phyloP scores from a whole-genome alignment of 179 eudicot genomes.

The Sideroxylon spinosum region DNA sequence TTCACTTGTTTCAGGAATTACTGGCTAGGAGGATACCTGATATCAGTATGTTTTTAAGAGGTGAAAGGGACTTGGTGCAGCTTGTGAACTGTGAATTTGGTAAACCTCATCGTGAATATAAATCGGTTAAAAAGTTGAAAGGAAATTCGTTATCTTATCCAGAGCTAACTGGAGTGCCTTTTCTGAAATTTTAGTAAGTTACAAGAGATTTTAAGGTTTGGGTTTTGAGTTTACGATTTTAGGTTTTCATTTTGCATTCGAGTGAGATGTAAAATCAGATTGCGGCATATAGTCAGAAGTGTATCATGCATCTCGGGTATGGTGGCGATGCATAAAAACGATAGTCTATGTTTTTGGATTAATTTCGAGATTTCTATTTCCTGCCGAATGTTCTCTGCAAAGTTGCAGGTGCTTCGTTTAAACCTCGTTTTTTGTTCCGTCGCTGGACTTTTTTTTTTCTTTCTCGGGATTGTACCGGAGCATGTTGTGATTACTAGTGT shows the following conservation, averaged over 20 bases:
- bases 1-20: constrained; percentile 29
- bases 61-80: constrained; percentile 43
- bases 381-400: constrained; percentile 22
- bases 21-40: constrained; percentile 30
- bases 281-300: constrained; percentile 43
- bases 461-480: constrained; percentile 7
- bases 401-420: constrained; percentile 21
- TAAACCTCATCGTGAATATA: constrained; percentile 20
- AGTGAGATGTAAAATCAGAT: constrained; percentile 51
- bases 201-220: constrained; percentile 16
- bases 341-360: constrained; percentile 10
- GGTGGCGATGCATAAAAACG: constrained; percentile 26
- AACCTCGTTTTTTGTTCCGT: constrained; percentile 3
- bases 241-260: constrained; percentile 31
- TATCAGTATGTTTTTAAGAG: constrained; percentile 32
- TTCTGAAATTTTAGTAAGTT: constrained; percentile 23
- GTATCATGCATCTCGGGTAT: constrained; percentile 28
- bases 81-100: constrained; percentile 37
- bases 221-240: constrained; percentile 14
- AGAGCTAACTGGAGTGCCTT: constrained; percentile 27
- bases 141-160: constrained; percentile 14
- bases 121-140: constrained; percentile 13
- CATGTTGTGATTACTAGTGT: constrained; percentile 12
- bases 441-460: neutral
- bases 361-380: constrained; percentile 15